A percentile compares a stretch with the other conserved stretches of the same genome.
These are phyloP conservation scores for Nicotiana attenuata DNA, from an alignment of 257 asterid species.

Conservation along the genomic window DNA sequence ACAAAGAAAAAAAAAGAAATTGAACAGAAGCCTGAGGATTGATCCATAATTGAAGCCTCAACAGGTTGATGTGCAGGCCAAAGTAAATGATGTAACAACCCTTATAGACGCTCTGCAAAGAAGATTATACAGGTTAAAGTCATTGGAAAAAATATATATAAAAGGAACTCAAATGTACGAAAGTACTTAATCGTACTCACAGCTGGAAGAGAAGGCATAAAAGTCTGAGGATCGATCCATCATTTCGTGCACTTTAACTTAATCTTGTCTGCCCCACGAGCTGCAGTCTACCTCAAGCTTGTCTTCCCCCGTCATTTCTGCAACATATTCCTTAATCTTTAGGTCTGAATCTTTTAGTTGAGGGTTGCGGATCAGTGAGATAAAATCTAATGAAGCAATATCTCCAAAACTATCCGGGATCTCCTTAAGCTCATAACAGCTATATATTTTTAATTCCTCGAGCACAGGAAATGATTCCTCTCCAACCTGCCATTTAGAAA, in stretches of 20 bases:
- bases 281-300: too few species aligned
- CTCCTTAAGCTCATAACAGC: neutral
- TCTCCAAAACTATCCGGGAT: neutral
- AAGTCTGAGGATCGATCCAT: too few species aligned
- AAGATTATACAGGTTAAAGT: neutral
- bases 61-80: too few species aligned
- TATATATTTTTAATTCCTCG: fast-evolving
- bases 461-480: neutral
- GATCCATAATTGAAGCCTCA: neutral
- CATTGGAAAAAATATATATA: neutral
- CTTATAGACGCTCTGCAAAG: neutral
- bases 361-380: neutral
- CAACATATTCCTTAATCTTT: neutral
- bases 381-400: neutral
- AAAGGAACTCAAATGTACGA: neutral
- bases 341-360: neutral
- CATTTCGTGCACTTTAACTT: too few species aligned
- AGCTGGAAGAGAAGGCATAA: too few species aligned
- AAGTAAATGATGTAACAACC: too few species aligned
- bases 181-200: neutral
- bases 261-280: too few species aligned
- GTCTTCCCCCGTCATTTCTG: neutral
- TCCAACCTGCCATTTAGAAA: neutral
- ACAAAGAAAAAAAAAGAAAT: too few species aligned
- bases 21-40: too few species aligned